Evolutionary conservation across 1,284 basidiomycete genomes (phyloP).

Genomic region (Coriolopsis trogii): DNA sequence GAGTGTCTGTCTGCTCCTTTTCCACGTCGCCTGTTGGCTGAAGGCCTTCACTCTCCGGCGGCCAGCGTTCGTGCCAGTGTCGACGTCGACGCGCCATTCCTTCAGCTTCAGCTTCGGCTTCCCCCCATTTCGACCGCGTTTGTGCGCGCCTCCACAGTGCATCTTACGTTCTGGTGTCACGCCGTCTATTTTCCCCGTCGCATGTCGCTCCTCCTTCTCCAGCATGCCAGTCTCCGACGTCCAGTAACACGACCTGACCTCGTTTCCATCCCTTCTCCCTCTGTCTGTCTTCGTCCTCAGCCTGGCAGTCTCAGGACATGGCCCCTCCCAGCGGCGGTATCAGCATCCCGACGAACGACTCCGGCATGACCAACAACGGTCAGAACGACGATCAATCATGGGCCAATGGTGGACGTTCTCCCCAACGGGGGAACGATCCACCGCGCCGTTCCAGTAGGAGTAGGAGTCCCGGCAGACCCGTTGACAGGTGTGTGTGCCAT

Average conservation of each 20-base stretch:
- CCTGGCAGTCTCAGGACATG: constrained; percentile 81
- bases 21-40: constrained; percentile 34
- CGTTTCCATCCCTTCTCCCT: constrained; percentile 26
- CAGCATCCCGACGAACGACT: constrained; percentile 66
- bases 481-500: constrained; percentile 49
- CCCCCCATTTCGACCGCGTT: constrained; percentile 15
- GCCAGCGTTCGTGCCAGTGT: constrained; percentile 16
- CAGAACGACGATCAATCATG: constrained; percentile 46
- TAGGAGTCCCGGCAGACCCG: constrained; percentile 62
- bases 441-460: constrained; percentile 71
- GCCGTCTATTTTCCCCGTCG: constrained; percentile 22
- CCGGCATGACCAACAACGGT: constrained; percentile 44
- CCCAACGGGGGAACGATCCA: constrained; percentile 48
- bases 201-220: constrained; percentile 28
- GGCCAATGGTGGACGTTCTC: constrained; percentile 47
- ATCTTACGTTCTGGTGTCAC: constrained; percentile 16
- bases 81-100: constrained; percentile 24
- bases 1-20: constrained; percentile 9
- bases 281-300: constrained; percentile 41
- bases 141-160: constrained; percentile 16
- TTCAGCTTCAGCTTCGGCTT: constrained; percentile 17
- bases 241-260: constrained; percentile 38
- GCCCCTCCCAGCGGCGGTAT: constrained; percentile 64
- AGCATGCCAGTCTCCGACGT: constrained; percentile 30
- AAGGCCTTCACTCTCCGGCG: constrained; percentile 30